These are phyloP conservation scores for Tylopilus sp. DNA, from an alignment of 1,284 basidiomycete genomes.

Conservation along the genomic window DNA sequence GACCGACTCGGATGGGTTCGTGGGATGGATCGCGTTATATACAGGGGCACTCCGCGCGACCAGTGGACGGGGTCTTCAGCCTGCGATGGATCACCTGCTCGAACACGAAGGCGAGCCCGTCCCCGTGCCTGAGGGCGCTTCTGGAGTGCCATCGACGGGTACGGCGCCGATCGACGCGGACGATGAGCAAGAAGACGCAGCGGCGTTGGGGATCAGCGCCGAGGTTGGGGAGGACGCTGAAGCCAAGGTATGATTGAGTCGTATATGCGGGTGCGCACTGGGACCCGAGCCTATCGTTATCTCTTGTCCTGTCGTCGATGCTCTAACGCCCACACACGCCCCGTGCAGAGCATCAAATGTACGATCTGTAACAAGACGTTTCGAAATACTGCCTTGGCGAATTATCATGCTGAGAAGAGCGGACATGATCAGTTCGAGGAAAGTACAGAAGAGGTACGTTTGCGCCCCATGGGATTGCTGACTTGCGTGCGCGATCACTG, in stretches of 20 bases:
- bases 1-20: not conserved
- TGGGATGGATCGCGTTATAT: too few species aligned
- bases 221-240: constrained; percentile 36
- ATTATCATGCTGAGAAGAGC: constrained; percentile 93
- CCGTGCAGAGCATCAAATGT: constrained; percentile 71
- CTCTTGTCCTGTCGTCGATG: not conserved
- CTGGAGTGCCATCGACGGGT: constrained; percentile 25
- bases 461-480: not conserved
- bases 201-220: constrained; percentile 40
- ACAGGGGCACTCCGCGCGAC: constrained; percentile 85
- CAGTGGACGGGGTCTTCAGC: constrained; percentile 73
- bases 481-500: not conserved
- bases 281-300: too few species aligned
- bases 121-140: constrained; percentile 50
- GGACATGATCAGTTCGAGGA: constrained; percentile 96
- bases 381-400: constrained; percentile 84
- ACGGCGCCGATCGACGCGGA: constrained; percentile 46
- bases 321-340: not conserved
- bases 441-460: constrained; percentile 82
- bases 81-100: constrained; percentile 85
- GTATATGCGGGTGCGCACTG: too few species aligned
- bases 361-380: constrained; percentile 82
- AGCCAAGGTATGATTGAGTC: constrained; percentile 50
- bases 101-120: constrained; percentile 73
- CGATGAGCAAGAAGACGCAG: constrained; percentile 48